Percentiles rank a stretch among this genome's conserved stretches.
phyloP scores from a whole-genome alignment of 345 rosid species.

The Cochlearia excelsa region DNA sequence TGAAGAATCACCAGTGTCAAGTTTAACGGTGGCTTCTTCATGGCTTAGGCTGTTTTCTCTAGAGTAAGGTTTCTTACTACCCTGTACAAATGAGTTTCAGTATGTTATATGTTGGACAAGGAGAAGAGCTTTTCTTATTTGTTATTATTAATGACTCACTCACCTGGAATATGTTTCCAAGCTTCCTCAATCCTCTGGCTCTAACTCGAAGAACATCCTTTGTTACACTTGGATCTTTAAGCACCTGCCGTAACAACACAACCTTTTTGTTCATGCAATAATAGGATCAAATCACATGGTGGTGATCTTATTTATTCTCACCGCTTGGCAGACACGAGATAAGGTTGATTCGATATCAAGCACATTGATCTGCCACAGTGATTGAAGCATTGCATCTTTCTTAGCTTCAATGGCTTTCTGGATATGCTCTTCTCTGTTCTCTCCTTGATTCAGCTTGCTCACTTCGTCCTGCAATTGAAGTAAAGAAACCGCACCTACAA shows the following conservation, averaged over 20 bases:
- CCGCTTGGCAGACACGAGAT: slow-evolving; percentile 75
- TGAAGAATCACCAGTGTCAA: slow-evolving; percentile 28
- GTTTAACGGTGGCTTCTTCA: slow-evolving; percentile 42
- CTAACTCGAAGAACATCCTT: slow-evolving; percentile 60
- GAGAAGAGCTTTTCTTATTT: neutral
- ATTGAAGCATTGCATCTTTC: slow-evolving; percentile 79
- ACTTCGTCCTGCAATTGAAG: slow-evolving; percentile 79
- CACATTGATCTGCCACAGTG: slow-evolving; percentile 95
- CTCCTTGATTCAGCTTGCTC: slow-evolving; percentile 58
- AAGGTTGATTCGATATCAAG: slow-evolving; percentile 85
- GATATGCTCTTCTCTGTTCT: slow-evolving; percentile 65
- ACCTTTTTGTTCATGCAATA: neutral
- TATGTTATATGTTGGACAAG: neutral
- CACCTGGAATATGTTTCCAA: slow-evolving; percentile 87
- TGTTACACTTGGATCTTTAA: slow-evolving; percentile 75
- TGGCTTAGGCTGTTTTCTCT: slow-evolving; percentile 80
- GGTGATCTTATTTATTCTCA: slow-evolving; percentile 35
- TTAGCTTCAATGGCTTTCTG: slow-evolving; percentile 69
- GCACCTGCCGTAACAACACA: slow-evolving; percentile 51
- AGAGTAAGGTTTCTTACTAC: slow-evolving; percentile 64
- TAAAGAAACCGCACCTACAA: slow-evolving; percentile 78
- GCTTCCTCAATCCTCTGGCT: slow-evolving; percentile 72
- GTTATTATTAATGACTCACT: slow-evolving; percentile 21
- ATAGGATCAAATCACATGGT: neutral
- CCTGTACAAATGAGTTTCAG: slow-evolving; percentile 47